These are phyloP conservation scores for Chondrus crispus DNA, from an alignment of 23 red algal species.

Conservation along the genomic window DNA sequence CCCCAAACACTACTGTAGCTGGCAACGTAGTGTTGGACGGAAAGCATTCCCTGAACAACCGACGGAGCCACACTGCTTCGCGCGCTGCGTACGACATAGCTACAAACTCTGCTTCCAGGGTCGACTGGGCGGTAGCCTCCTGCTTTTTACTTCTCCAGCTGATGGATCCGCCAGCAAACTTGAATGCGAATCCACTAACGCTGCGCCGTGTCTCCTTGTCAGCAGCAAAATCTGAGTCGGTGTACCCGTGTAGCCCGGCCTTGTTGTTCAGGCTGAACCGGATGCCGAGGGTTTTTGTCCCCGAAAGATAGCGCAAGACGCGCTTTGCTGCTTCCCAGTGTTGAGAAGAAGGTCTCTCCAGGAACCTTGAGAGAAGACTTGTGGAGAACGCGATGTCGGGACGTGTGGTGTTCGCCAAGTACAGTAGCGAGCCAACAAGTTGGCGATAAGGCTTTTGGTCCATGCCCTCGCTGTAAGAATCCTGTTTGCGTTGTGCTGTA, in stretches of 20 bases:
- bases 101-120: conserved; percentile 23
- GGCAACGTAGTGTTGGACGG: not conserved
- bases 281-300: not conserved
- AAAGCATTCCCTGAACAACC: not conserved
- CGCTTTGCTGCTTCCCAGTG: not conserved
- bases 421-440: not conserved
- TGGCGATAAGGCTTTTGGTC: not conserved
- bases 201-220: not conserved
- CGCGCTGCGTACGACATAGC: not conserved
- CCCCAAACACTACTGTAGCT: not conserved
- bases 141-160: not conserved
- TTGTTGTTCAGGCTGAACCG: not conserved
- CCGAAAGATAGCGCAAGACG: conserved; percentile 5
- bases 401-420: not conserved
- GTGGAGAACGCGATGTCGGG: not conserved
- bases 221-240: conserved; percentile 25
- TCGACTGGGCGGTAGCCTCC: not conserved
- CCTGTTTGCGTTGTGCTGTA: no score
- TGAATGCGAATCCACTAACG: not conserved
- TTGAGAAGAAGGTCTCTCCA: not conserved
- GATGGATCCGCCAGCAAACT: not conserved
- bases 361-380: not conserved
- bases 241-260: not conserved
- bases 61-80: not conserved
- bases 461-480: no score